Evolutionary conservation across 371 early-diverging fungal species (phyloP).

Genomic region (Choanephora cucurbitarum): DNA sequence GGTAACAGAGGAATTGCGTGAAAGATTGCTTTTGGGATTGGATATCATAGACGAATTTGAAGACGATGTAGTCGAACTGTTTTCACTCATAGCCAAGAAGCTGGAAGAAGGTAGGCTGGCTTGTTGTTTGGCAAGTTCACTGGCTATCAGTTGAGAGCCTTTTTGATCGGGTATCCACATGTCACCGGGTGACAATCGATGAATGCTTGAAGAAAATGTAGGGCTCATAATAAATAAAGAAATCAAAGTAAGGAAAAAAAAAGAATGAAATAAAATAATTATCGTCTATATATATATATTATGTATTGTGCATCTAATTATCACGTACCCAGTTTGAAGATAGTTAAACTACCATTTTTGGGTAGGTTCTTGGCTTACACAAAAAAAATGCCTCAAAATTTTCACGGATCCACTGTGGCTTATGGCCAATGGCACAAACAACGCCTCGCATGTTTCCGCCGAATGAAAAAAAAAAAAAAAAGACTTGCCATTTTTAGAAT

Average conservation of each 20-base stretch:
- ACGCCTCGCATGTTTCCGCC: slow-evolving; percentile 17
- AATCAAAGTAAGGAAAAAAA: slow-evolving; percentile 2
- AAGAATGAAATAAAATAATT: neutral
- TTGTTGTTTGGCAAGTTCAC: slow-evolving; percentile 27
- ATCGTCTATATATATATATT: slow-evolving; percentile 4
- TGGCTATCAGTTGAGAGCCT: slow-evolving; percentile 18
- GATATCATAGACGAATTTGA: slow-evolving; percentile 20
- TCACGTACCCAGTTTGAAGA: slow-evolving; percentile 2
- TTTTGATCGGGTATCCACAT: slow-evolving; percentile 26
- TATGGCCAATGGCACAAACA: slow-evolving; percentile 31
- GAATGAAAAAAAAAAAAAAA: neutral
- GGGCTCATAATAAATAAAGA: slow-evolving; percentile 3
- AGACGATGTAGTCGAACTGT: slow-evolving; percentile 22
- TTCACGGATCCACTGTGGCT: slow-evolving; percentile 18
- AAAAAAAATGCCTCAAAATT: slow-evolving; percentile 28
- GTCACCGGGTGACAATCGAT: slow-evolving; percentile 29
- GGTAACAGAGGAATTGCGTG: slow-evolving; percentile 16
- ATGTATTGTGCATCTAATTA: neutral
- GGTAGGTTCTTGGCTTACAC: slow-evolving; percentile 12
- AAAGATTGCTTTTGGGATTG: slow-evolving; percentile 2
- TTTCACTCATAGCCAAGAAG: slow-evolving; percentile 14
- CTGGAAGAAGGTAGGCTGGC: slow-evolving; percentile 9
- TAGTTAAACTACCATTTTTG: slow-evolving; percentile 9
- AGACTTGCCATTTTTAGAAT: neutral
- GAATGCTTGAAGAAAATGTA: slow-evolving; percentile 16